Base-by-base conservation (phyloP, 75 land plant genomes). In the Selaginella moellendorffii region DNA sequence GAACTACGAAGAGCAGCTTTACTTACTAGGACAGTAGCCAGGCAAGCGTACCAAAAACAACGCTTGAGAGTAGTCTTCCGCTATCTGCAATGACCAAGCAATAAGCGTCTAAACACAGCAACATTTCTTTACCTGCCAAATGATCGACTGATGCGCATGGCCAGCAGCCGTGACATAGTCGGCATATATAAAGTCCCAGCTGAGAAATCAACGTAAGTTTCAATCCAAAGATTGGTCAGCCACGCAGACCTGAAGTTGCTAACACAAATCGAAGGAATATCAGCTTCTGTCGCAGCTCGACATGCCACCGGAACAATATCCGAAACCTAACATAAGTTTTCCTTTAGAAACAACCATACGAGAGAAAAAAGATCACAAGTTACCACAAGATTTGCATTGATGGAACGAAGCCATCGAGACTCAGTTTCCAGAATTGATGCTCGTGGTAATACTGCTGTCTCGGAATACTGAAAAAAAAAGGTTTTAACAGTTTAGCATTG, bases 111-210 rank as follows among this genome's bases (percentile, higher is more conserved):
- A 36, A 5, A 36, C 46, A 36, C 46, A 36, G 10, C 46, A 36
- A 36, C 10, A 5, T 36, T 36, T 5, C 14, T 36, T 36, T n/a
- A 92, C 96, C 96, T 95, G 96, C 99, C 90, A 95, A 73, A 95
- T 76, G 53, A 82, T 95, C n/a, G 99, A 89, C 20, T 84, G 87
- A 64, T 89, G 91, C 69, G 89, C 80, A 56, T 72, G 52, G 27
- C 96, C 99, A 74, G 96, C 96, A 54, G 79, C 99, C 78, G 93
- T 82, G n/a, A 95, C 88, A 80, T 95, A 95, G 52, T 95, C 99
- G 0, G 96, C 84, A 79, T 95, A 89, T 51, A 95, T 95, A 66
- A 95, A 95, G 66, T 95, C 99, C 99, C 99, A 95, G 63, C 99
- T 91, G 14, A 36, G 14, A 36, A 5, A 36, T 36, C 5, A 36